Base-by-base conservation (phyloP, 768 basidiomycete species). In the Termitomyces sp. region DNA sequence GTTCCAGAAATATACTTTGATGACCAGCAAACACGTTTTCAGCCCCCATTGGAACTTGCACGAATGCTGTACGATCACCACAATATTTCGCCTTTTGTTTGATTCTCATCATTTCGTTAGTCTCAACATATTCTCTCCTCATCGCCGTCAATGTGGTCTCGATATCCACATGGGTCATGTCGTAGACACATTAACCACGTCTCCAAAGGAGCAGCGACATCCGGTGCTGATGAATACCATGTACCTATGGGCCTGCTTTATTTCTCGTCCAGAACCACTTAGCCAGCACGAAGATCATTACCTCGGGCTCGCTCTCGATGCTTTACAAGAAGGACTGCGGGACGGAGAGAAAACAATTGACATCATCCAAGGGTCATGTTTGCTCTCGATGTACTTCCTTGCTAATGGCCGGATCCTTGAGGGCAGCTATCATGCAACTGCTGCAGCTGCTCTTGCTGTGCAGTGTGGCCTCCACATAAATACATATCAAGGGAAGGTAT, bases 171-270 rank as follows among this genome's bases (percentile, higher is more conserved):
- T 87, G 70, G 85, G 82, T 17, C 82, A 82, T 50, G 76, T 93
- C 51, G 77, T 86, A 37, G 86, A 88, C 52, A 85, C 85, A 38
- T 75, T 92, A 46, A 75, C 73, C 48, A 76, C 79, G 5, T 82
- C 86, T 15, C 57, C 70, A 4, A 65, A 81, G 51, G 85, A 89
- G 60, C 89, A 88, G 59, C 85, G 85, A 20, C 91, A 93, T 67
- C 86, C 91, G 9, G 84, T 82, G 57, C 80, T 94, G 14, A 84
- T 92, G 80, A 90, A 92, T 68, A 81, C 90, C 63, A 87, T 92
- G 68, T 93, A 86, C 70, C 83, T 92, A 7, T 92, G 91, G 87
- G 87, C 89, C 2, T 92, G 90, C 71, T 90, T 88, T 69, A 80
- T 92, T 45, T 90, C 91, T 10, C 81, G 88, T 25, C 86, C 89